Evolutionary conservation across 352 stramenopile species (phyloP).

Genomic region (Globisporangium irregulare): DNA sequence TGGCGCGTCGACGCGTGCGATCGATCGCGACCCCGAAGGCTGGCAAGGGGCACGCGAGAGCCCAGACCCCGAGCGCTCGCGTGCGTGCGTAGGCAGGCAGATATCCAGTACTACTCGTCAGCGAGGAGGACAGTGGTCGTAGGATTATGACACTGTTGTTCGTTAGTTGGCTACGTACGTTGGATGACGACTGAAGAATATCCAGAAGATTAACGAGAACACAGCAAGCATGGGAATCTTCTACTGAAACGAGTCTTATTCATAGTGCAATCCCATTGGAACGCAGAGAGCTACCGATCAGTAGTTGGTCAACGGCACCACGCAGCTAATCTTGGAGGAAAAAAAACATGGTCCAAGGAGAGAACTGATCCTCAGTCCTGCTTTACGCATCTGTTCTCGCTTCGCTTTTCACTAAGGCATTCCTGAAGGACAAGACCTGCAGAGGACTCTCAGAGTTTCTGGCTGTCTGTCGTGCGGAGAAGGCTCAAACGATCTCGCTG

Average conservation of each 20-base stretch:
- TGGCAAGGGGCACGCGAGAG: not conserved
- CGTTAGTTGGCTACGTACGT: not conserved
- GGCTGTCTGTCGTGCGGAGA: not conserved
- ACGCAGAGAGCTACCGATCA: not conserved
- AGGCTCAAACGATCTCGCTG: too few species aligned
- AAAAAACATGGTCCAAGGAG: not conserved
- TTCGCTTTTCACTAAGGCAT: not conserved
- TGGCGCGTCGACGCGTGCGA: slow-evolving; percentile 27
- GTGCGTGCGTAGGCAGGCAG: slow-evolving; percentile 2
- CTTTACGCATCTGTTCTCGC: slow-evolving; percentile 1
- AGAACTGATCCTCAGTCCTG: not conserved
- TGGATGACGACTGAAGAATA: too few species aligned
- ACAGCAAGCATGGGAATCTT: too few species aligned
- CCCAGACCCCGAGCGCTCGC: slow-evolving; percentile 13
- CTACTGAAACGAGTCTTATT: too few species aligned
- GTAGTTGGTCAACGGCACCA: not conserved
- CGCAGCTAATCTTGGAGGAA: not conserved
- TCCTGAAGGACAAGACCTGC: not conserved
- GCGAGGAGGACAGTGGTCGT: not conserved
- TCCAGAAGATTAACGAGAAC: too few species aligned
- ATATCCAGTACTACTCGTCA: not conserved
- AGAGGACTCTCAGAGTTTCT: not conserved
- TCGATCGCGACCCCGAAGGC: slow-evolving; percentile 15
- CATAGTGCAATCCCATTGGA: too few species aligned
- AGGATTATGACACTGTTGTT: not conserved